Percentiles rank a stretch among this genome's conserved stretches.
Evolutionary conservation across 2,329 filamentous ascomycete genomes (phyloP).

Genomic region (Lasiodiplodia sp.): DNA sequence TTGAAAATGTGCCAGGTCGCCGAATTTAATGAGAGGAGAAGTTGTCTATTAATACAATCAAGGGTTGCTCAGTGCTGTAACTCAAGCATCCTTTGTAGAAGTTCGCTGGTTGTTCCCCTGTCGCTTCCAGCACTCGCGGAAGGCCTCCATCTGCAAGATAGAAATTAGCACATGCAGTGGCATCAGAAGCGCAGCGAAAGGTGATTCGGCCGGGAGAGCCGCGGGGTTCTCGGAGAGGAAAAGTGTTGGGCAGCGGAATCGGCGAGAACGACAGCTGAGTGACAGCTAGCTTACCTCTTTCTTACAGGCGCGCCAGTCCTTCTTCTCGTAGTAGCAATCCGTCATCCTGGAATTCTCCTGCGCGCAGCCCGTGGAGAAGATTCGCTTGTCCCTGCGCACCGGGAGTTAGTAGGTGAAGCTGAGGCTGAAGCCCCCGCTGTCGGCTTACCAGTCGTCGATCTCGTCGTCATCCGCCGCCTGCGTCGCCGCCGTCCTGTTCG

Average conservation of each 20-base stretch:
- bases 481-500: constrained; percentile 46
- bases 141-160: constrained; percentile 81
- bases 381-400: constrained; percentile 85
- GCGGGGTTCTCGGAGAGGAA: constrained; percentile 15
- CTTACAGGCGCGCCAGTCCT: constrained; percentile 91
- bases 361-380: constrained; percentile 94
- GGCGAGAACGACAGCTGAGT: neutral
- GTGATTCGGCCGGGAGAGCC: constrained; percentile 18
- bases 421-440: neutral
- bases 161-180: neutral
- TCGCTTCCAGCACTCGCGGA: constrained; percentile 89
- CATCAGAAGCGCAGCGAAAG: neutral
- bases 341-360: constrained; percentile 88
- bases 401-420: constrained; percentile 7
- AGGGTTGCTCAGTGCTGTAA: too few species aligned
- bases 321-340: constrained; percentile 95
- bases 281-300: constrained; percentile 72
- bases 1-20: too few species aligned
- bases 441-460: constrained; percentile 87
- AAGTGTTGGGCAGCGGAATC: constrained; percentile 24
- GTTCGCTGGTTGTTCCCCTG: constrained; percentile 88
- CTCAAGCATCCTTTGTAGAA: constrained; percentile 71
- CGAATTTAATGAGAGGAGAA: too few species aligned
- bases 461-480: constrained; percentile 75
- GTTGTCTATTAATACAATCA: too few species aligned